These are phyloP conservation scores for Colletotrichum lentis DNA, from an alignment of 2,329 filamentous ascomycete genomes.

Conservation along the genomic window DNA sequence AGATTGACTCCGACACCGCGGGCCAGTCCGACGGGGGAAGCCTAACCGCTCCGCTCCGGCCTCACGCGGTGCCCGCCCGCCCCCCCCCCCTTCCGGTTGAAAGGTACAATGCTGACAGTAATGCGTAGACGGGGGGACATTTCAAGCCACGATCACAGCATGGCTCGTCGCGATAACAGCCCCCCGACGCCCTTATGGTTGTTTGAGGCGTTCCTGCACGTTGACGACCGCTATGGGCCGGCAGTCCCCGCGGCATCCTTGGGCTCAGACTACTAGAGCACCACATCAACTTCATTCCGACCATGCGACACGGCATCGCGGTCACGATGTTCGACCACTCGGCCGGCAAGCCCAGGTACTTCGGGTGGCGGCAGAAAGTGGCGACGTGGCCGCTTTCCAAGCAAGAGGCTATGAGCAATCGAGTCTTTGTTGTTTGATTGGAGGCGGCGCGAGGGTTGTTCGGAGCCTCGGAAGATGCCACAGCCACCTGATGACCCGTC, in stretches of 20 bases:
- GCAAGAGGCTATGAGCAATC: conserved; percentile 38
- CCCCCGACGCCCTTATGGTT: conserved; percentile 18
- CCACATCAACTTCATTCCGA: conserved; percentile 44
- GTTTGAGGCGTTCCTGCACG: conserved; percentile 30
- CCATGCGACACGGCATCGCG: conserved; percentile 42
- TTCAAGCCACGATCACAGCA: conserved; percentile 41
- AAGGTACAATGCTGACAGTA: conserved; percentile 2
- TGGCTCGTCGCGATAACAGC: conserved; percentile 21
- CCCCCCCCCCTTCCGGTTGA: no score
- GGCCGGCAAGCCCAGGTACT: conserved; percentile 26
- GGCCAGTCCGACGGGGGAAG: conserved; percentile 20
- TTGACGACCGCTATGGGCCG: conserved; percentile 43
- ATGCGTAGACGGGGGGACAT: conserved; percentile 28
- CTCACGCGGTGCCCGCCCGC: neutral
- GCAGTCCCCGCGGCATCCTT: conserved; percentile 42
- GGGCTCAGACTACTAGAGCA: conserved; percentile 44
- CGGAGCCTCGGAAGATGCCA: neutral
- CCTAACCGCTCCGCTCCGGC: neutral
- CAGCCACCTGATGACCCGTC: conserved; percentile 23
- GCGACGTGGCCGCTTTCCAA: conserved; percentile 46
- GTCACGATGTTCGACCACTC: conserved; percentile 42
- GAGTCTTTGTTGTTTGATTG: conserved; percentile 21
- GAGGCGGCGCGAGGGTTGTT: neutral
- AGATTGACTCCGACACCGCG: conserved; percentile 26
- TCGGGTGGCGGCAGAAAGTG: conserved; percentile 45